Evolutionary conservation across 352 stramenopile genomes (phyloP).

Genomic region (Phytophthora tentaculata): DNA sequence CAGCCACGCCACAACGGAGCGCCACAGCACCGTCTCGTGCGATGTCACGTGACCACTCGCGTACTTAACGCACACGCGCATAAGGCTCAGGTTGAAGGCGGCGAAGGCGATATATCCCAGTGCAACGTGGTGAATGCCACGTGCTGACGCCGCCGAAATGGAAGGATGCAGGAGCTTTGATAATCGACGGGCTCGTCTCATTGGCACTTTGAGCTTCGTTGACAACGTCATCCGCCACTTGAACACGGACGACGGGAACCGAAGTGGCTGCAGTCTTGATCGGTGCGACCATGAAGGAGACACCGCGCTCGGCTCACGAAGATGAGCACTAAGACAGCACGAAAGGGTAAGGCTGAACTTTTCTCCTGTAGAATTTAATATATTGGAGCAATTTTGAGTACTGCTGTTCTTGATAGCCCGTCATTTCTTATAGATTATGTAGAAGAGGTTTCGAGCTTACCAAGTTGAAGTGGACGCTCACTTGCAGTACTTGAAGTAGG

Average conservation of each 20-base stretch:
- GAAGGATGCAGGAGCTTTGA: constrained; percentile 5
- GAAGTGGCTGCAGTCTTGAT: not conserved
- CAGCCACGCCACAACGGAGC: constrained; percentile 42
- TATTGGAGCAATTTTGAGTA: not conserved
- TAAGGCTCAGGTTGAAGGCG: constrained; percentile 66
- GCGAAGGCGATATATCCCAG: constrained; percentile 51
- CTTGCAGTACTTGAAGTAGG: no score
- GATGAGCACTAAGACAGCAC: constrained; percentile 11
- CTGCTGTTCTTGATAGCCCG: not conserved
- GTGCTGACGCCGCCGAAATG: constrained; percentile 7
- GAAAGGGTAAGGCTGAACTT: not conserved
- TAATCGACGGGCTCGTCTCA: constrained; percentile 18
- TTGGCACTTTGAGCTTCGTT: constrained; percentile 5
- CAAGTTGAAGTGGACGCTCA: constrained; percentile 1
- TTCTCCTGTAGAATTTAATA: not conserved
- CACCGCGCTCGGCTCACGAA: not conserved
- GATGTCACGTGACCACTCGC: constrained; percentile 48
- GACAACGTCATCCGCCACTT: constrained; percentile 10
- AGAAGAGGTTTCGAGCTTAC: not conserved
- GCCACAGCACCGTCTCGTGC: constrained; percentile 60
- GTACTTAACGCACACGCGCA: constrained; percentile 61
- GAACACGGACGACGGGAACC: constrained; percentile 18
- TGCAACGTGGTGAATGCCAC: constrained; percentile 35
- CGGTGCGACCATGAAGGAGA: constrained; percentile 23
- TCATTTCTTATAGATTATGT: not conserved